phyloP scores from a whole-genome alignment of 1,284 basidiomycete species.

The Neolentinus lepideus region DNA sequence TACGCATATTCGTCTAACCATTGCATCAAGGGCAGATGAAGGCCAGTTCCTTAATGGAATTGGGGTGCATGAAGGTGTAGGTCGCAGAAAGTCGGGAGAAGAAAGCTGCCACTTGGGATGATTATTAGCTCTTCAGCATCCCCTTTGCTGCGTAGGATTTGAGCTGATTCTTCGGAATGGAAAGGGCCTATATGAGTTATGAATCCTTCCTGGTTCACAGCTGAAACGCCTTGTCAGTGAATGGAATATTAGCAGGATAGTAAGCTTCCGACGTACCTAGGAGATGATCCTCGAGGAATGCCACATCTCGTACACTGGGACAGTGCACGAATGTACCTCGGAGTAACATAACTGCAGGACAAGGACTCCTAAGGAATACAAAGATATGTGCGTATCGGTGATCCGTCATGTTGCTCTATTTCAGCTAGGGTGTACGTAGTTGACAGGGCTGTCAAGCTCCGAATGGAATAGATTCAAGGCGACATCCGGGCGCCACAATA shows the following conservation, averaged over 20 bases:
- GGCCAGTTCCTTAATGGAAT: slow-evolving; percentile 76
- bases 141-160: slow-evolving; percentile 18
- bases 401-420: too few species aligned
- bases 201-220: slow-evolving; percentile 41
- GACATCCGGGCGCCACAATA: too few species aligned
- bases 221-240: slow-evolving; percentile 25
- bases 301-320: slow-evolving; percentile 37
- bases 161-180: slow-evolving; percentile 24
- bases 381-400: too few species aligned
- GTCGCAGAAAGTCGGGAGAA: slow-evolving; percentile 75
- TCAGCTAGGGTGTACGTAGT: too few species aligned
- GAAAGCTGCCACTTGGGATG: slow-evolving; percentile 50
- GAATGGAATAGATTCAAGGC: too few species aligned
- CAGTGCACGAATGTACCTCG: slow-evolving; percentile 55
- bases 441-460: too few species aligned
- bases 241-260: not conserved
- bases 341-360: slow-evolving; percentile 18
- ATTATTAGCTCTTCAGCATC: slow-evolving; percentile 17
- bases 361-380: not conserved
- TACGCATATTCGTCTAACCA: slow-evolving; percentile 79
- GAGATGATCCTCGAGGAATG: slow-evolving; percentile 50
- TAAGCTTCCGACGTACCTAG: slow-evolving; percentile 36
- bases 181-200: slow-evolving; percentile 45
- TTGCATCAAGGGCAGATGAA: slow-evolving; percentile 77
- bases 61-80: slow-evolving; percentile 83